Conservation (phyloP, 768 basidiomycete species). For the Rhizopogon roseolus region DNA sequence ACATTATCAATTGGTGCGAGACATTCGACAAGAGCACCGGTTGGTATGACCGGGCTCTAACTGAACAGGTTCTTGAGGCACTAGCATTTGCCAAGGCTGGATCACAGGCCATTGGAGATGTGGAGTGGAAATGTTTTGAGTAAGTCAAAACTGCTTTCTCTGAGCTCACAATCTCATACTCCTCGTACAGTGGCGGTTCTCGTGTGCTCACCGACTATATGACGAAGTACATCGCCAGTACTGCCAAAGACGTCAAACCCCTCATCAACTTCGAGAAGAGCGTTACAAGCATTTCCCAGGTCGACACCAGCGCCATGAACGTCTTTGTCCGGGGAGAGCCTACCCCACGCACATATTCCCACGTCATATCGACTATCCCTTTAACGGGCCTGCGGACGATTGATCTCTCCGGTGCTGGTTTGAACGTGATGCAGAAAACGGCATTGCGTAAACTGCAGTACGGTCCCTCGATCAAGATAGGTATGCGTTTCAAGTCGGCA, state of each 20-base stretch:
- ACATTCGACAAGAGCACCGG: constrained; percentile 27
- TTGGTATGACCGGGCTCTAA: constrained; percentile 29
- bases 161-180: not conserved
- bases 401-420: constrained; percentile 21
- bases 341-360: constrained; percentile 20
- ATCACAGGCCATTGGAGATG: constrained; percentile 3
- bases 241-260: not conserved
- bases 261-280: constrained; percentile 12
- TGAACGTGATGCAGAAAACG: constrained; percentile 27
- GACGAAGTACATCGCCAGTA: constrained; percentile 8
- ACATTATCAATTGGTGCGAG: constrained; percentile 12
- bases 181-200: constrained; percentile 16
- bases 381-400: constrained; percentile 31
- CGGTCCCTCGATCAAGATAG: constrained; percentile 36
- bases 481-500: constrained; percentile 33
- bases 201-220: constrained; percentile 20
- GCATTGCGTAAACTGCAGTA: constrained; percentile 37
- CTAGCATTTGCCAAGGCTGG: constrained; percentile 18
- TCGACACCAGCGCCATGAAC: not conserved
- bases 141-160: constrained; percentile 10
- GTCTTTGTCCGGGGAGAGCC: constrained; percentile 7
- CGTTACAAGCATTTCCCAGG: constrained; percentile 12
- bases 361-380: constrained; percentile 39
- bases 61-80: constrained; percentile 29
- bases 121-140: constrained; percentile 27